Base-by-base conservation (phyloP, 768 basidiomycete genomes). In the Dentipellis fragilis region DNA sequence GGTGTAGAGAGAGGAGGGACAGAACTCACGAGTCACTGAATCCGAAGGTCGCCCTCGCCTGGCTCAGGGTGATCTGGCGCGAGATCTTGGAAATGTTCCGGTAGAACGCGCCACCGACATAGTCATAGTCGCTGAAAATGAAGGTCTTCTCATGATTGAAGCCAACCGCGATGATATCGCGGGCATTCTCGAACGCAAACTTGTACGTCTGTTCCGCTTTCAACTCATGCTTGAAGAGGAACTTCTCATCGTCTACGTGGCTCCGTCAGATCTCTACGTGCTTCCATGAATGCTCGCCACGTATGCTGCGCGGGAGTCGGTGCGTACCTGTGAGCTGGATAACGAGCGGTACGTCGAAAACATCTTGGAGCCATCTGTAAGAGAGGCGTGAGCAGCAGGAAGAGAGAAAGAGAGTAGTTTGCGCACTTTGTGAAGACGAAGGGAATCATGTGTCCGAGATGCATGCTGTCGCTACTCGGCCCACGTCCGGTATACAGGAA, bases 401-500 rank as follows among this genome's bases (percentile, higher is more conserved):
- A 21, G 10, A 10, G 34, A 49, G 5, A 45, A 47, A 48, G 34
- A 29, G 29, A 6, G 29, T 6, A 29, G 29, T 6, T 29, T 6
- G 72, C 85, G 60, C 64, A 95, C 93, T 96, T 94, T 58, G 96
- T 97, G 69, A 99, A 96, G 51, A 88, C 80, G 69, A 99, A 98
- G 0, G 95, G 96, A 51, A 97, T 84, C 87, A 94, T 87, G 68
- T 99, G 96, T 16, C 96, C 96, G 51, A 98, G 73, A 73, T 99
- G 96, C 87, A 98, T 88, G 66, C 92, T 94, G 66, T 91, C 91
- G 65, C 91, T 95, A 60, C 89, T 92, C 17, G 96, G 96, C 10
- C 96, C 96, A 56, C 96, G 83, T 35, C 96, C 96, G 1, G 96
- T 99, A 71, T 99, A 99, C 59, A 99, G 73, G 75, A 89, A 99